phyloP scores from a whole-genome alignment of 2,329 filamentous ascomycete genomes.

The Xylariaceae sp. region DNA sequence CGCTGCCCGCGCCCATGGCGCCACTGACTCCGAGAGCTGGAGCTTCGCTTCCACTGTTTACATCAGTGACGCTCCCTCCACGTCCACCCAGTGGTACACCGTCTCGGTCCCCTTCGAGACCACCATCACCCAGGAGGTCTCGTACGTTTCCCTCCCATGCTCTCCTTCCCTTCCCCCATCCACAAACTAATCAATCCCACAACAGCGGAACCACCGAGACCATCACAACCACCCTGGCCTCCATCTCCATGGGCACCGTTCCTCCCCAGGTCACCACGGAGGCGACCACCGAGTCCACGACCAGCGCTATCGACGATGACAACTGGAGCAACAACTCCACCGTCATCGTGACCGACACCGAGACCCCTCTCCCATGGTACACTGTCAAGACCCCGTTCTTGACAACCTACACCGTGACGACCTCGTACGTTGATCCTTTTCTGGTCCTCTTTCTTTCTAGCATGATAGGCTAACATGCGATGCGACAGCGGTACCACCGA shows the following conservation, averaged over 20 bases:
- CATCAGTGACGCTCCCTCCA: background rate
- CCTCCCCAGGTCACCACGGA: background rate
- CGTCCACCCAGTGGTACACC: constrained; percentile 6
- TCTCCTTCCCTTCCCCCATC: background rate
- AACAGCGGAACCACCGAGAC: constrained; percentile 2
- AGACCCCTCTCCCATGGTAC: background rate
- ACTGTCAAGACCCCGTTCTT: too few relatives aligned
- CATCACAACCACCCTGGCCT: constrained; percentile 7
- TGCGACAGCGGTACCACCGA: too few relatives aligned
- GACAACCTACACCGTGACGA: too few relatives aligned
- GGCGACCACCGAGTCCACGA: too few relatives aligned
- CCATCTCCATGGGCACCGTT: constrained; percentile 11
- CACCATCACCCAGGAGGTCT: constrained; percentile 5
- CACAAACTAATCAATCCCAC: constrained; percentile 3
- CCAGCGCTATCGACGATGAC: too few relatives aligned
- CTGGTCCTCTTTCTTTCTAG: too few relatives aligned
- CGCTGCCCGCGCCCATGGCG: background rate
- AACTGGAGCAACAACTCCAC: background rate
- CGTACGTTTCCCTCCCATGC: constrained; percentile 4
- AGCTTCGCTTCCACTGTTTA: constrained; percentile 10
- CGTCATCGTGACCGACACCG: background rate
- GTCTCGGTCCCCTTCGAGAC: constrained; percentile 6
- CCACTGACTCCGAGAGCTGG: constrained; percentile 1
- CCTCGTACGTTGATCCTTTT: too few relatives aligned
- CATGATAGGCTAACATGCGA: too few relatives aligned